A percentile compares a stretch with the other conserved stretches of the same genome.
These are phyloP conservation scores for Myriosclerotinia curreyana DNA, from an alignment of 2,329 filamentous ascomycete species.

Conservation along the genomic window DNA sequence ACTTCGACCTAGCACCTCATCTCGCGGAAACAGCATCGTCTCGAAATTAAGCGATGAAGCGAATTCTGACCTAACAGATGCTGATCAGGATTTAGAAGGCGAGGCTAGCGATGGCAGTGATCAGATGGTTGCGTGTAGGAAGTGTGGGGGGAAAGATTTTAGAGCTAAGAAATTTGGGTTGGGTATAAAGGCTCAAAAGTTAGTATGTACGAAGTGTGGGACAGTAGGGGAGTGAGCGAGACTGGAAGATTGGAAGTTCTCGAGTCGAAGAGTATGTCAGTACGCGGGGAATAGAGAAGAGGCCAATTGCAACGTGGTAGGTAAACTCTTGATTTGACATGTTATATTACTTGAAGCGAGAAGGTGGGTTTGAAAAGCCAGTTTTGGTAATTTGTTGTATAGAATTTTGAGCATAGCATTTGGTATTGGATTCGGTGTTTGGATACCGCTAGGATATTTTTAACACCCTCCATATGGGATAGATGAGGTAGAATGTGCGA, in stretches of 20 bases:
- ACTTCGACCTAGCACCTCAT: conserved; percentile 26
- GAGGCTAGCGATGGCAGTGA: conserved; percentile 48
- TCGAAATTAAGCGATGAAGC: conserved; percentile 58
- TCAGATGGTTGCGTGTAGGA: conserved; percentile 48
- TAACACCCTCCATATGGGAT: background rate
- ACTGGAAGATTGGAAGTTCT: background rate
- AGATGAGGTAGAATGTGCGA: background rate
- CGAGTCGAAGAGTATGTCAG: background rate
- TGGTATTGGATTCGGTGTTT: conserved; percentile 8
- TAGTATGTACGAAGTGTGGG: conserved; percentile 61
- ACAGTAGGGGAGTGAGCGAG: conserved; percentile 33
- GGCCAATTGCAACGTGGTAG: background rate
- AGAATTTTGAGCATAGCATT: conserved; percentile 5
- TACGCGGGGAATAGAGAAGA: background rate
- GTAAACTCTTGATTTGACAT: background rate
- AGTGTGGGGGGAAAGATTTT: conserved; percentile 61
- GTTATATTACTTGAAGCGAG: background rate
- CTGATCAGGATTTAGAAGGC: conserved; percentile 41
- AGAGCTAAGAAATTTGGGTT: conserved; percentile 54
- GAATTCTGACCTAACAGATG: conserved; percentile 37
- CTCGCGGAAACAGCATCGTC: conserved; percentile 36
- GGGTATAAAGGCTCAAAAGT: conserved; percentile 49
- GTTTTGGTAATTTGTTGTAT: background rate
- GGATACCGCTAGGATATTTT: background rate
- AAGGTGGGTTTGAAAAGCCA: background rate